Conservation (phyloP, 768 basidiomycete genomes). For the Termitomyces bulborhizus region DNA sequence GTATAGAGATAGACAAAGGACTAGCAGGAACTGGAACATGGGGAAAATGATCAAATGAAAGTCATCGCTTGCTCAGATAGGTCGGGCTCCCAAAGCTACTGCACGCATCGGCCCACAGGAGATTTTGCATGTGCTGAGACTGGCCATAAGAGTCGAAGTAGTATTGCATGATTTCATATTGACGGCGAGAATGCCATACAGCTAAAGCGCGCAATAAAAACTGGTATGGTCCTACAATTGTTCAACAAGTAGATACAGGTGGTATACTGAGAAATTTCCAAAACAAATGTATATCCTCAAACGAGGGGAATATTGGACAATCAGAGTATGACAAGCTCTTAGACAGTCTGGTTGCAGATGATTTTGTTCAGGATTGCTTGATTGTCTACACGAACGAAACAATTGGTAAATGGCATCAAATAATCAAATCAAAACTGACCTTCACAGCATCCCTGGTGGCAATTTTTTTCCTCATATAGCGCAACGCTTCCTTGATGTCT, state of each 20-base stretch:
- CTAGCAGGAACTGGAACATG: conserved; percentile 1
- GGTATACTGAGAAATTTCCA: not conserved
- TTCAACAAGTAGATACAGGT: not conserved
- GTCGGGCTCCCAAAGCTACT: too few relatives aligned
- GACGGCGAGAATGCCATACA: not conserved
- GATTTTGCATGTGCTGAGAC: not conserved
- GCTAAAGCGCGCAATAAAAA: too few relatives aligned
- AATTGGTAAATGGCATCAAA: not conserved
- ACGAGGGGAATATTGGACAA: not conserved
- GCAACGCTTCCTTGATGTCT: conserved; percentile 41
- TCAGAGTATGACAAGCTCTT: not conserved
- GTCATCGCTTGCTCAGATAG: too few relatives aligned
- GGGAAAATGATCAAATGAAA: not conserved
- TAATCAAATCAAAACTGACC: conserved; percentile 18
- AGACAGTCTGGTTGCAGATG: not conserved
- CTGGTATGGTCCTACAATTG: not conserved
- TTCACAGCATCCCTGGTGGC: conserved; percentile 27
- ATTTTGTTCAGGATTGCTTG: conserved; percentile 8
- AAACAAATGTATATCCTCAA: not conserved
- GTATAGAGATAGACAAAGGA: conserved; percentile 7
- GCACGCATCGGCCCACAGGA: not conserved
- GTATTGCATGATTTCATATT: not conserved
- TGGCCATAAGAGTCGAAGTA: not conserved
- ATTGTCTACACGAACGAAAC: conserved; percentile 3
- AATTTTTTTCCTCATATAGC: conserved; percentile 42